phyloP scores from a whole-genome alignment of 805 yeast genomes.

The Ogataea methylovora region DNA sequence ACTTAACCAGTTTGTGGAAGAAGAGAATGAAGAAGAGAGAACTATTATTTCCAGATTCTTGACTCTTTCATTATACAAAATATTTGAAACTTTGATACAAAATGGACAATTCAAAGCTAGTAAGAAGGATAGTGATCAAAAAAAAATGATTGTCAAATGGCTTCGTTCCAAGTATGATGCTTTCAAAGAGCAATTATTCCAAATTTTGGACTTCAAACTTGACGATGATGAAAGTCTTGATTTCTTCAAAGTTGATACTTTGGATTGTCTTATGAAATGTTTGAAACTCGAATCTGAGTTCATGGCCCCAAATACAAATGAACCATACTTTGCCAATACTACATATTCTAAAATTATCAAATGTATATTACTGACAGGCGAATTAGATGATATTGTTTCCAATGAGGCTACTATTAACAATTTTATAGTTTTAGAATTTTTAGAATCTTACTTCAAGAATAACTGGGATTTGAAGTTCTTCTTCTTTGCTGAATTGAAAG shows the following conservation, averaged over 20 bases:
- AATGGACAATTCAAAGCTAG: conserved; percentile 31
- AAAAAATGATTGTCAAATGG: conserved; percentile 55
- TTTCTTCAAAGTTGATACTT: conserved; percentile 44
- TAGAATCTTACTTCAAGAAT: conserved; percentile 42
- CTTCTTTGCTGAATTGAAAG: conserved; percentile 45
- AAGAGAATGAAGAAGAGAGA: conserved; percentile 15
- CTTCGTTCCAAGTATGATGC: conserved; percentile 47
- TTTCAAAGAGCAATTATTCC: conserved; percentile 39
- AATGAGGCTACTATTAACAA: conserved; percentile 40
- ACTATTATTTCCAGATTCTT: conserved; percentile 27
- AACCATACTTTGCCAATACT: conserved; percentile 57
- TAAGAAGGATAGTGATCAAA: conserved; percentile 30
- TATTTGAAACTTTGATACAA: conserved; percentile 42
- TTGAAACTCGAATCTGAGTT: conserved; percentile 47
- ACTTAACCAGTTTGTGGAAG: conserved; percentile 7
- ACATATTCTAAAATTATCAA: conserved; percentile 25
- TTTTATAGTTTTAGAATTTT: conserved; percentile 39
- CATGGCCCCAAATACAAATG: conserved; percentile 41
- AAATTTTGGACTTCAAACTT: conserved; percentile 31
- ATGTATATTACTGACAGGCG: conserved; percentile 20
- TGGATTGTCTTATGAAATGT: conserved; percentile 50
- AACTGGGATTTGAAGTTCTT: conserved; percentile 77
- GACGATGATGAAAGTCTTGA: conserved; percentile 25
- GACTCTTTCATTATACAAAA: conserved; percentile 32
- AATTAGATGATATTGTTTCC: conserved; percentile 29